These are phyloP conservation scores for Trypanosoma caninum DNA, from an alignment of 208 protist genomes.

Conservation along the genomic window DNA sequence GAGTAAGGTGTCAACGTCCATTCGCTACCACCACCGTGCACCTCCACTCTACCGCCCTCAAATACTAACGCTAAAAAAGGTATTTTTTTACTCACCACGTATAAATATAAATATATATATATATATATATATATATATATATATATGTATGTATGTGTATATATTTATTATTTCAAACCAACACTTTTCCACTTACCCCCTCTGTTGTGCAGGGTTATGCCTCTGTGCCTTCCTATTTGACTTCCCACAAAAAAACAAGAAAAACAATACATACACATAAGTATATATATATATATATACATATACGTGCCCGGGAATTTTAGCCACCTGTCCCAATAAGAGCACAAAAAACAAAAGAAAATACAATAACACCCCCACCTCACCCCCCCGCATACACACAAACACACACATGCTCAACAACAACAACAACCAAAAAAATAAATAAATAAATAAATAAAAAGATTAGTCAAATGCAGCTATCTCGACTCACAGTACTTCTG, in stretches of 20 bases:
- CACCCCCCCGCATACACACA: too few relatives aligned
- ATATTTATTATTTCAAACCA: background rate
- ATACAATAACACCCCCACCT: too few relatives aligned
- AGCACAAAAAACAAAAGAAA: too few relatives aligned
- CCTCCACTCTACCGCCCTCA: background rate
- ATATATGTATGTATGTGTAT: background rate
- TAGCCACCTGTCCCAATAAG: too few relatives aligned
- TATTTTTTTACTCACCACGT: too few relatives aligned
- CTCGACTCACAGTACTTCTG: constrained; percentile 6
- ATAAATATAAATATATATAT: background rate
- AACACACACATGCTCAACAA: background rate
- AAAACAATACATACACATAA: constrained; percentile 20
- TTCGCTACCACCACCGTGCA: constrained; percentile 1
- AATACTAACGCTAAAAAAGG: too few relatives aligned
- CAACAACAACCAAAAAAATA: background rate
- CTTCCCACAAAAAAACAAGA: constrained; percentile 4
- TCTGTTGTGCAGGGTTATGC: too few relatives aligned
- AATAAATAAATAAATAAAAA: background rate
- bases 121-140: background rate
- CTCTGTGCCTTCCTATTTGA: background rate
- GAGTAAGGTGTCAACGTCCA: constrained; percentile 68
- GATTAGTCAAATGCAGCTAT: background rate
- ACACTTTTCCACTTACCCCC: too few relatives aligned
- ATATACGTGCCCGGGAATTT: too few relatives aligned
- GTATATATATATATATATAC: too few relatives aligned